phyloP scores from a whole-genome alignment of 768 basidiomycete genomes.

The Asterophora lycoperdoides region DNA sequence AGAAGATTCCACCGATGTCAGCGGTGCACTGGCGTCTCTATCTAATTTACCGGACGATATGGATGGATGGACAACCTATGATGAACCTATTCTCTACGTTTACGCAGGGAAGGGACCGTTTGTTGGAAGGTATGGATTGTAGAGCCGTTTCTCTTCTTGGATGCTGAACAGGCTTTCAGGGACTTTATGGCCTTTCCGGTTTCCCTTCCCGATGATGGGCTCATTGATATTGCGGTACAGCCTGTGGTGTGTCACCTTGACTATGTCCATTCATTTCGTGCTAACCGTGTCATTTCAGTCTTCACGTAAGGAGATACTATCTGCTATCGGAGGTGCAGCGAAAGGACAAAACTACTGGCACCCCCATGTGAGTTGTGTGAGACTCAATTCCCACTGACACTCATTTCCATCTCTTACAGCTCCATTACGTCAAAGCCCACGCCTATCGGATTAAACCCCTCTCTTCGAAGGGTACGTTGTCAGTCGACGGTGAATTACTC shows the following conservation, averaged over 20 bases:
- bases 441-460: conserved; percentile 71
- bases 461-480: conserved; percentile 46
- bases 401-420: conserved; percentile 30
- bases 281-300: conserved; percentile 28
- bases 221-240: conserved; percentile 70
- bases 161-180: conserved; percentile 27
- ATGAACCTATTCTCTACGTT: conserved; percentile 63
- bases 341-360: conserved; percentile 62
- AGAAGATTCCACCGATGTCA: conserved; percentile 10
- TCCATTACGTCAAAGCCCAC: conserved; percentile 67
- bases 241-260: conserved; percentile 42
- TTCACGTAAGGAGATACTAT: conserved; percentile 47
- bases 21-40: conserved; percentile 41
- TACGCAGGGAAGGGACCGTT: conserved; percentile 80
- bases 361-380: conserved; percentile 40
- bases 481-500: conserved; percentile 76
- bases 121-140: conserved; percentile 49
- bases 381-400: too few species aligned
- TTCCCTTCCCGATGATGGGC: conserved; percentile 72
- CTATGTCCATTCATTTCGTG: background rate
- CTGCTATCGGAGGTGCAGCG: conserved; percentile 56
- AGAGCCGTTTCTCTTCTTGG: too few species aligned
- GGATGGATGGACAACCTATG: conserved; percentile 69
- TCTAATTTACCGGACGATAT: conserved; percentile 37
- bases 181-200: conserved; percentile 84